Conservation (phyloP, 495 filamentous ascomycete species). For the Penicillium manginii region DNA sequence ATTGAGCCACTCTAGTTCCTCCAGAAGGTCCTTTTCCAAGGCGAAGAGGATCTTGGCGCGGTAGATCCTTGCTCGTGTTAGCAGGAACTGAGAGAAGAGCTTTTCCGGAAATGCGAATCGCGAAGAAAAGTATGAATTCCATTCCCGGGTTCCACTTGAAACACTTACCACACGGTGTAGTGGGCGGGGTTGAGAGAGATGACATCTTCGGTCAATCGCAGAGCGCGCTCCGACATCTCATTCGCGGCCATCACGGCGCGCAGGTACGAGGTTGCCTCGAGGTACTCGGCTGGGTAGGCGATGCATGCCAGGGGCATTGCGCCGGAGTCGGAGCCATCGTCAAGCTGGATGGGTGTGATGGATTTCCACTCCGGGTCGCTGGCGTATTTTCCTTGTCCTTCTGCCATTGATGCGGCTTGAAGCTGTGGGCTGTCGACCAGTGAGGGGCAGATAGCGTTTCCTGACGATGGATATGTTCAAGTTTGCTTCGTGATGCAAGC, state of each 20-base stretch:
- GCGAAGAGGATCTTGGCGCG: conserved; percentile 75
- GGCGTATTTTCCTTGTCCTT: conserved; percentile 56
- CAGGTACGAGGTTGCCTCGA: conserved; percentile 86
- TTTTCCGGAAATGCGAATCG: too few species aligned
- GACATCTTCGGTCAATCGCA: conserved; percentile 84
- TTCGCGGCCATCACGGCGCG: conserved; percentile 89
- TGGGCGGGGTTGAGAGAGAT: conserved; percentile 94
- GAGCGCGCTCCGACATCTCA: conserved; percentile 76
- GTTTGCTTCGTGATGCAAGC: too few species aligned
- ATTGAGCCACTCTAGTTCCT: conserved; percentile 87
- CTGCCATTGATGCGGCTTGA: not conserved
- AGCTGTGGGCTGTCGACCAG: too few species aligned
- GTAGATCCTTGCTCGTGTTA: conserved; percentile 65
- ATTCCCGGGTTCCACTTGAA: too few species aligned
- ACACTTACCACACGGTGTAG: conserved; percentile 87
- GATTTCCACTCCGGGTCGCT: conserved; percentile 80
- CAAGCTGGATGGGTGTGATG: conserved; percentile 77
- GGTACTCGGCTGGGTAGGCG: conserved; percentile 82
- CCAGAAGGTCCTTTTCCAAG: conserved; percentile 63
- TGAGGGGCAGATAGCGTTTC: too few species aligned
- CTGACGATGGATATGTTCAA: too few species aligned
- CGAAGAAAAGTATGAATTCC: too few species aligned
- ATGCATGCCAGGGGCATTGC: conserved; percentile 81
- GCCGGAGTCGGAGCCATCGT: conserved; percentile 66
- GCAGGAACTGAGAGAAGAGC: not conserved